Conservation (phyloP, 1,284 basidiomycete species). For the Paramarasmius palmivorus region DNA sequence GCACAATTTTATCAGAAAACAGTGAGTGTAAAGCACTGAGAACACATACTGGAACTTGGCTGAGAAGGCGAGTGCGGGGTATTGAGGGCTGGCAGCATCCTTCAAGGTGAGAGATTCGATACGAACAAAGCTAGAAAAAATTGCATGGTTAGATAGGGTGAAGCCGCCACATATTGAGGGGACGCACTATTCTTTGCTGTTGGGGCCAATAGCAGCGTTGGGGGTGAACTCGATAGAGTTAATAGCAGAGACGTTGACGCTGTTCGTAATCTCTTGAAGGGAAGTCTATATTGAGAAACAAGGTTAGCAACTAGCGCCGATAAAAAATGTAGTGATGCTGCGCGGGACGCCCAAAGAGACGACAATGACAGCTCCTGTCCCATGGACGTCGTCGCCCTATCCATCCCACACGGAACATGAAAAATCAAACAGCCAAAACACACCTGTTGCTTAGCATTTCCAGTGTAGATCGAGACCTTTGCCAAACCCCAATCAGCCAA, state of each 20-base stretch:
- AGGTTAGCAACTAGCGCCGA: constrained; percentile 2
- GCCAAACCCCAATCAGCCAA: constrained; percentile 61
- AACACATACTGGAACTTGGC: constrained; percentile 67
- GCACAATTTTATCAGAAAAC: constrained; percentile 2
- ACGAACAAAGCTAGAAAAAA: constrained; percentile 64
- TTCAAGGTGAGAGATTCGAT: constrained; percentile 59
- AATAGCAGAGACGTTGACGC: constrained; percentile 62
- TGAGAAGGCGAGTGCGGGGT: constrained; percentile 75
- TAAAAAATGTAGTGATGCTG: not conserved
- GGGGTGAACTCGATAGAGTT: constrained; percentile 58
- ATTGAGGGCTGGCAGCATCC: constrained; percentile 51
- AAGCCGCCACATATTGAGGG: not conserved
- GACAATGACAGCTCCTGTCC: not conserved
- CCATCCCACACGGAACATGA: not conserved
- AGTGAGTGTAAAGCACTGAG: constrained; percentile 4
- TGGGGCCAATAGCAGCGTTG: constrained; percentile 60
- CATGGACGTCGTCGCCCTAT: not conserved
- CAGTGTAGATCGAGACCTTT: constrained; percentile 70
- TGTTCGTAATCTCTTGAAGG: constrained; percentile 62
- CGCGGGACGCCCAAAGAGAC: not conserved
- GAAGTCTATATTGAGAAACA: constrained; percentile 42
- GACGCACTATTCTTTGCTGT: constrained; percentile 60
- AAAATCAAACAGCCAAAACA: constrained; percentile 11
- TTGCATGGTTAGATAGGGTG: not conserved
- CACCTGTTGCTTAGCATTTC: constrained; percentile 64